A percentile compares a stretch with the other conserved stretches of the same genome.
phyloP scores from a whole-genome alignment of 1,139 yeast species.

The Nakaseomyces nivariensis region DNA sequence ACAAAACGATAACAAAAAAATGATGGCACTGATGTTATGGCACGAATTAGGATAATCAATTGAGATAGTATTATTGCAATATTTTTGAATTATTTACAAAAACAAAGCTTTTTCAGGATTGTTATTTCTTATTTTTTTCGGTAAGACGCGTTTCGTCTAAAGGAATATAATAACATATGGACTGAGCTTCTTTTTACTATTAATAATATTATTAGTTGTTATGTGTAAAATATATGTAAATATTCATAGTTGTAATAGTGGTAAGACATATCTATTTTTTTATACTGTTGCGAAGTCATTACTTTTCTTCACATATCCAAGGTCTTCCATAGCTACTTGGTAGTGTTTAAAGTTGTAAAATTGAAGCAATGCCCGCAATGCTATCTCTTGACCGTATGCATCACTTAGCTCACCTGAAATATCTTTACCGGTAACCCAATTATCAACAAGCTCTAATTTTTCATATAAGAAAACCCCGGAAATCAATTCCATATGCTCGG shows the following conservation, averaged over 20 bases:
- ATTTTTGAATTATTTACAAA: background rate
- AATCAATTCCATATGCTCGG: conserved; percentile 85
- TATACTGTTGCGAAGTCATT: conserved; percentile 7
- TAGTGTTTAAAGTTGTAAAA: conserved; percentile 63
- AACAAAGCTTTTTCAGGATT: background rate
- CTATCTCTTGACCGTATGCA: conserved; percentile 79
- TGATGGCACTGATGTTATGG: no score
- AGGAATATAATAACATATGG: no score
- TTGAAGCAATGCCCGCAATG: conserved; percentile 69
- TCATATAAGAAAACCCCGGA: conserved; percentile 77
- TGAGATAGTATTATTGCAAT: no score
- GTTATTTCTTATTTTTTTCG: background rate
- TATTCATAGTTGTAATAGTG: no score
- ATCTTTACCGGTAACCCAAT: conserved; percentile 84
- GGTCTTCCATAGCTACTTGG: conserved; percentile 39
- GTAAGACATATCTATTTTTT: background rate
- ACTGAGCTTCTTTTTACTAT: no score
- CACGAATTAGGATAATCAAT: no score
- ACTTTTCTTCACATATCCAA: conserved; percentile 42
- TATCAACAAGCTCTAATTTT: conserved; percentile 62
- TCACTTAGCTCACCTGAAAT: conserved; percentile 65
- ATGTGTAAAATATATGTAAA: background rate
- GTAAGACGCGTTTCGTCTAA: background rate
- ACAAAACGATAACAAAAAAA: no score
- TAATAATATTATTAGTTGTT: no score